phyloP scores from a whole-genome alignment of 768 basidiomycete genomes.

The Auricularia sp. region DNA sequence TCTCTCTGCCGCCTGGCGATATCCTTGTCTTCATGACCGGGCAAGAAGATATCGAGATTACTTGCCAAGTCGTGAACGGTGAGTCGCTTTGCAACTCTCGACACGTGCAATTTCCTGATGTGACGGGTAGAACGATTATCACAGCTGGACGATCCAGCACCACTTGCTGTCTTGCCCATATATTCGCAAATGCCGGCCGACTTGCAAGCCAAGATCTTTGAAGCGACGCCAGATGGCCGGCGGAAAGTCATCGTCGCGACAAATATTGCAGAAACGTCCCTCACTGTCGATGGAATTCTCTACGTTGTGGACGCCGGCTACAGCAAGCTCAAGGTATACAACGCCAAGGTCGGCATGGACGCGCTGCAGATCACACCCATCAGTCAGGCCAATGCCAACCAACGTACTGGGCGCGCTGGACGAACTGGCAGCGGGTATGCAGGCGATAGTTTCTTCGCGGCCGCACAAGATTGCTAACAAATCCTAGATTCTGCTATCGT shows the following conservation, averaged over 20 bases:
- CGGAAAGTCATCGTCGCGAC: slow-evolving; percentile 97
- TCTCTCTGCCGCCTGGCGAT: slow-evolving; percentile 87
- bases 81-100: slow-evolving; percentile 15
- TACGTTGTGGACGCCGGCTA: slow-evolving; percentile 96
- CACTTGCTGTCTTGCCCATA: slow-evolving; percentile 88
- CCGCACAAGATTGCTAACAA: not conserved
- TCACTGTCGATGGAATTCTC: slow-evolving; percentile 96
- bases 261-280: slow-evolving; percentile 96
- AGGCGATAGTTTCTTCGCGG: slow-evolving; percentile 5
- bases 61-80: slow-evolving; percentile 91
- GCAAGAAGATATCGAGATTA: slow-evolving; percentile 97
- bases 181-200: slow-evolving; percentile 99
- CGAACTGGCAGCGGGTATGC: slow-evolving; percentile 88
- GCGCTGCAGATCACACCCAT: slow-evolving; percentile 98
- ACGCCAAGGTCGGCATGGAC: slow-evolving; percentile 99
- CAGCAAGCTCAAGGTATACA: slow-evolving; percentile 97
- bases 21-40: slow-evolving; percentile 99
- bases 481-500: slow-evolving; percentile 79
- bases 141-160: slow-evolving; percentile 84
- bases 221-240: slow-evolving; percentile 85
- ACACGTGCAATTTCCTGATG: not conserved
- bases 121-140: slow-evolving; percentile 63
- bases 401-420: slow-evolving; percentile 91
- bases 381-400: slow-evolving; percentile 96
- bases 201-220: slow-evolving; percentile 95